Percentiles rank a stretch among this genome's conserved stretches.
phyloP scores from a whole-genome alignment of 2,329 filamentous ascomycete species.

The Chaetomiaceae sp. region DNA sequence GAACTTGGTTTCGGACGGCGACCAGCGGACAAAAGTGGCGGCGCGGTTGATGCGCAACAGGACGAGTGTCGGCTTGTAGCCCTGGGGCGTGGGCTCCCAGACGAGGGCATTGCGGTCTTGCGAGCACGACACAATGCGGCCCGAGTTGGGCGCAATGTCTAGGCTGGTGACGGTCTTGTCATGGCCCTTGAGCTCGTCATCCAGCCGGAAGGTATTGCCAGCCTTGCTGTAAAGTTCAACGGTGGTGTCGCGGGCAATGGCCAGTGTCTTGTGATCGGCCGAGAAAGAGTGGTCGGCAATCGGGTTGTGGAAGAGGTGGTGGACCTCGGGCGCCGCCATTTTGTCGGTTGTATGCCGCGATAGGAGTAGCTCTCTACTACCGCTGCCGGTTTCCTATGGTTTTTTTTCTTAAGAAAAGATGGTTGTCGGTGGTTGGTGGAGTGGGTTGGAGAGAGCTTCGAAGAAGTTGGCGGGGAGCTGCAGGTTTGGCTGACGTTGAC shows the following conservation, averaged over 20 bases:
- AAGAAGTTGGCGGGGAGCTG: too few species aligned
- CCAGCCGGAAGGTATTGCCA: slow-evolving; percentile 72
- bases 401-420: not conserved
- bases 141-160: slow-evolving; percentile 85
- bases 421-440: not conserved
- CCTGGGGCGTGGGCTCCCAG: slow-evolving; percentile 88
- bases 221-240: slow-evolving; percentile 80
- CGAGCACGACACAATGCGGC: slow-evolving; percentile 95
- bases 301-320: slow-evolving; percentile 93
- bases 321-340: slow-evolving; percentile 86
- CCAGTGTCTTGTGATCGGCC: slow-evolving; percentile 79
- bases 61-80: slow-evolving; percentile 96
- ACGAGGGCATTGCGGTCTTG: slow-evolving; percentile 98
- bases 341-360: slow-evolving; percentile 41
- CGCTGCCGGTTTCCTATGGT: slow-evolving; percentile 39
- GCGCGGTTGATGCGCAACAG: slow-evolving; percentile 95
- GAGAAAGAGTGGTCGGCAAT: slow-evolving; percentile 99
- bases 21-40: slow-evolving; percentile 96
- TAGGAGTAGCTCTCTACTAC: slow-evolving; percentile 99
- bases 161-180: slow-evolving; percentile 97
- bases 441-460: not conserved
- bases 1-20: slow-evolving; percentile 93
- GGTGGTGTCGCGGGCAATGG: slow-evolving; percentile 83
- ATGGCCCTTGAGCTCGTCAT: slow-evolving; percentile 91
- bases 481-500: slow-evolving; percentile 9